Evolutionary conservation across 2,329 filamentous ascomycete species (phyloP).

Genomic region (Didymellaceae sp.): DNA sequence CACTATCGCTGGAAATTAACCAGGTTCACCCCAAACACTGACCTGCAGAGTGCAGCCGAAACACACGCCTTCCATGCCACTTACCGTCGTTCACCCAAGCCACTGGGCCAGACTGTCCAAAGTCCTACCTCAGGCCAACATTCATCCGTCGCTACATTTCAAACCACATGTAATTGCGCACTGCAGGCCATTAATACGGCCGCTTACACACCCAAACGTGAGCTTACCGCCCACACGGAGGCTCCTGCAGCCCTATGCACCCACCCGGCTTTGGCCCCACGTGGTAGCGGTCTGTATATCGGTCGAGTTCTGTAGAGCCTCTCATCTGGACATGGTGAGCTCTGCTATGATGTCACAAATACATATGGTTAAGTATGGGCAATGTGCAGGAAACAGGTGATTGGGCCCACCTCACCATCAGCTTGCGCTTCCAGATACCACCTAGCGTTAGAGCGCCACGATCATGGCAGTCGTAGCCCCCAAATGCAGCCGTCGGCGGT

Average conservation of each 20-base stretch:
- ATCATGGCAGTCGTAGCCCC: background rate
- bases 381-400: too few relatives aligned
- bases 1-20: background rate
- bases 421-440: too few relatives aligned
- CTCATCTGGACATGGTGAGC: background rate
- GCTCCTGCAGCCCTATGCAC: slow-evolving; percentile 18
- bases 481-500: background rate
- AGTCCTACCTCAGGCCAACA: background rate
- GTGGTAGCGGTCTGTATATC: slow-evolving; percentile 10
- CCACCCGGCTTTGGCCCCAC: slow-evolving; percentile 7
- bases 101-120: background rate
- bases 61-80: slow-evolving; percentile 5
- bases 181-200: slow-evolving; percentile 6
- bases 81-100: slow-evolving; percentile 6
- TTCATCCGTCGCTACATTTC: background rate
- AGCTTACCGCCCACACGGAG: slow-evolving; percentile 5
- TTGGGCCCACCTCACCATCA: too few relatives aligned
- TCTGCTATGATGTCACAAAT: background rate
- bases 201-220: slow-evolving; percentile 4
- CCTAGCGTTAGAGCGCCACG: background rate
- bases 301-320: background rate
- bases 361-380: too few relatives aligned
- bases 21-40: background rate
- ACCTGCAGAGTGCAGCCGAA: background rate
- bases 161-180: background rate